These are phyloP conservation scores for Pythium pyrilobum DNA, from an alignment of 352 stramenopile genomes.

Conservation along the genomic window DNA sequence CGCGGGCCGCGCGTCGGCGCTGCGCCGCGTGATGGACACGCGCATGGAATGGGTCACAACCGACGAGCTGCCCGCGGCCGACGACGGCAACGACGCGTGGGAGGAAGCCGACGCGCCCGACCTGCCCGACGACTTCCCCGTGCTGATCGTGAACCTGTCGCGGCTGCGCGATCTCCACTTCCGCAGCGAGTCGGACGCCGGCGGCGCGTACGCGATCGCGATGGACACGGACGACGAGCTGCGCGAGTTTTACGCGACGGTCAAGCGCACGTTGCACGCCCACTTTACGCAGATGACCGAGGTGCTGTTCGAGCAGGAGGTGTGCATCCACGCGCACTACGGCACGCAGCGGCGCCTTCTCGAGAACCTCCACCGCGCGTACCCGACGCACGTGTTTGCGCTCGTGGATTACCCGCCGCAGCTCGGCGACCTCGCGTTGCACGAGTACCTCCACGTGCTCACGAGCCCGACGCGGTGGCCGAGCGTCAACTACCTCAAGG, in stretches of 20 bases:
- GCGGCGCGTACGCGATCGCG: constrained; percentile 1
- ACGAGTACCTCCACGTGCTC: constrained; percentile 58
- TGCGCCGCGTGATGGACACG: constrained; percentile 12
- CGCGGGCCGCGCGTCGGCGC: background rate
- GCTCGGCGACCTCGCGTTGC: constrained; percentile 52
- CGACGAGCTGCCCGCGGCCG: background rate
- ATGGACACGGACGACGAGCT: constrained; percentile 24
- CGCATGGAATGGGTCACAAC: background rate
- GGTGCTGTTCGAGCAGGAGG: constrained; percentile 31
- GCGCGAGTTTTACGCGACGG: constrained; percentile 21
- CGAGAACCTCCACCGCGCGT: constrained; percentile 19
- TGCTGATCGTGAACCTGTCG: constrained; percentile 34
- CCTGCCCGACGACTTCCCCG: constrained; percentile 34
- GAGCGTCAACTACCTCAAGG: constrained; percentile 79
- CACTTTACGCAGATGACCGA: constrained; percentile 36
- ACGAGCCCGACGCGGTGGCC: constrained; percentile 61
- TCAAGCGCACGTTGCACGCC: constrained; percentile 24
- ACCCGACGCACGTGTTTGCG: constrained; percentile 24
- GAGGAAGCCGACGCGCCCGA: constrained; percentile 16
- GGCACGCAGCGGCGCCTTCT: constrained; percentile 22
- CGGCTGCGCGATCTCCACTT: constrained; percentile 29
- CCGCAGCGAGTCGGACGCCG: constrained; percentile 3
- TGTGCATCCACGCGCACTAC: constrained; percentile 31
- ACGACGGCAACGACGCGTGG: constrained; percentile 11
- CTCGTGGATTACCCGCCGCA: constrained; percentile 70